Base-by-base conservation (phyloP, 768 basidiomycete species). In the Galerina sulciceps region DNA sequence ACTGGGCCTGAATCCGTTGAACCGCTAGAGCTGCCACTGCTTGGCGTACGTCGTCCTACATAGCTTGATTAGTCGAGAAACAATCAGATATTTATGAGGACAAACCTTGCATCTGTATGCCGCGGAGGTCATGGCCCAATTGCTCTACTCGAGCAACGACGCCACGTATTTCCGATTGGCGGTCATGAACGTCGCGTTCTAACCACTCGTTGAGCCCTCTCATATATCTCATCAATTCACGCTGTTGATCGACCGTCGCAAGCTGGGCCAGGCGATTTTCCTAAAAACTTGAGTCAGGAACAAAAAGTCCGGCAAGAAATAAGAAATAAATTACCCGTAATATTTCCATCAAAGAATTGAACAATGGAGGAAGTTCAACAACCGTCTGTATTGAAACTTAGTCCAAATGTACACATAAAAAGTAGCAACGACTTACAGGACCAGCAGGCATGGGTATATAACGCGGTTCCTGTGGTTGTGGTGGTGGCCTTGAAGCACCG, bases 221-320 rank as follows among this genome's bases (percentile, higher is more conserved):
- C 84, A 94, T 87, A 63, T 94, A 93, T 52, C 88, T 77, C 84
- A 91, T 91, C 50, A 92, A 75, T 68, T 90, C 90, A 38, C 90
- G 81, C 63, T 91, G 90, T 66, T 93, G 90, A 46, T 90, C 87
- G 13, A 92, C 82, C 23, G 89, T 88, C 0, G 89, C 90, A 17
- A 85, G 71, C 69, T 91, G 89, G 0, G 89, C 89, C 5, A 84
- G 71, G 3, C 88, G 88, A 70, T 90, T 91, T 76, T 92, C 89
- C 91, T 93, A 62, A 3, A 45, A 45, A 49, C 52, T 37, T 41
- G 8, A n/a, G 49, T 37, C 22, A 41, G 10, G 22, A 22, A 31
- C 26, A 31, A 31, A 31, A 13, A 41, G 11, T 55, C 38, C 17
- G 60, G 13, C 40, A 20, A 59, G 5, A 35, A 10, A 36, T 42